Percentiles rank a stretch among this genome's conserved stretches.
Evolutionary conservation across 768 basidiomycete species (phyloP).

Genomic region (Imleria badia): DNA sequence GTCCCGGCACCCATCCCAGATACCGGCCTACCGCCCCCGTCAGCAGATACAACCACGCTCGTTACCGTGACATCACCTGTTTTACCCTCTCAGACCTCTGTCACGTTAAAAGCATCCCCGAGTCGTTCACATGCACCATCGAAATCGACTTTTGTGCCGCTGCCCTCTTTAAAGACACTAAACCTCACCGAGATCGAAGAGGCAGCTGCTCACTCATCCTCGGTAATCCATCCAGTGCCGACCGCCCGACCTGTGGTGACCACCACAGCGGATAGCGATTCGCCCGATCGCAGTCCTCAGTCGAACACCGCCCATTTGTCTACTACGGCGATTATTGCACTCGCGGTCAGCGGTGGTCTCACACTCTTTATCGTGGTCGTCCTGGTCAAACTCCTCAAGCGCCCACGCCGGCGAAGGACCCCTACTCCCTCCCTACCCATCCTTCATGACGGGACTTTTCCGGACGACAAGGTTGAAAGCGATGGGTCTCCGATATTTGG

Average conservation of each 20-base stretch:
- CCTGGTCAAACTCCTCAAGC: slow-evolving; percentile 45
- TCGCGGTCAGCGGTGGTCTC: slow-evolving; percentile 52
- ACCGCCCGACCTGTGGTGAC: slow-evolving; percentile 3
- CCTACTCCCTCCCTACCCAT: slow-evolving; percentile 78
- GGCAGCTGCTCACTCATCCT: slow-evolving; percentile 14
- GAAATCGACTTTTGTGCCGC: slow-evolving; percentile 27
- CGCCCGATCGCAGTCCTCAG: slow-evolving; percentile 10
- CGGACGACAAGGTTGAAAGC: slow-evolving; percentile 43
- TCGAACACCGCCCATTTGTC: slow-evolving; percentile 38
- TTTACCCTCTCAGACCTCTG: slow-evolving; percentile 24
- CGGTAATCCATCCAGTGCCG: neutral
- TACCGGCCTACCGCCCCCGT: slow-evolving; percentile 32
- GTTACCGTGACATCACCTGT: slow-evolving; percentile 8
- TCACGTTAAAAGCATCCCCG: slow-evolving; percentile 17
- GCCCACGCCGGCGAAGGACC: slow-evolving; percentile 50
- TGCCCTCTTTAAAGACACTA: slow-evolving; percentile 27
- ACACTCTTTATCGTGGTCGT: slow-evolving; percentile 50
- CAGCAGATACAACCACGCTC: slow-evolving; percentile 8
- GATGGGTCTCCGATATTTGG: slow-evolving; percentile 76
- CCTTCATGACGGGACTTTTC: slow-evolving; percentile 53
- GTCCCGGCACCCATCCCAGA: slow-evolving; percentile 32
- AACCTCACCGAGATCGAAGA: slow-evolving; percentile 26
- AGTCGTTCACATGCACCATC: slow-evolving; percentile 13
- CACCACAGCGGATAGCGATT: neutral
- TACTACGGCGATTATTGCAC: slow-evolving; percentile 48